Percentiles rank a stretch among this genome's conserved stretches.
phyloP scores from a whole-genome alignment of 768 basidiomycete genomes.

The Sistotremastrum niveocremeum region DNA sequence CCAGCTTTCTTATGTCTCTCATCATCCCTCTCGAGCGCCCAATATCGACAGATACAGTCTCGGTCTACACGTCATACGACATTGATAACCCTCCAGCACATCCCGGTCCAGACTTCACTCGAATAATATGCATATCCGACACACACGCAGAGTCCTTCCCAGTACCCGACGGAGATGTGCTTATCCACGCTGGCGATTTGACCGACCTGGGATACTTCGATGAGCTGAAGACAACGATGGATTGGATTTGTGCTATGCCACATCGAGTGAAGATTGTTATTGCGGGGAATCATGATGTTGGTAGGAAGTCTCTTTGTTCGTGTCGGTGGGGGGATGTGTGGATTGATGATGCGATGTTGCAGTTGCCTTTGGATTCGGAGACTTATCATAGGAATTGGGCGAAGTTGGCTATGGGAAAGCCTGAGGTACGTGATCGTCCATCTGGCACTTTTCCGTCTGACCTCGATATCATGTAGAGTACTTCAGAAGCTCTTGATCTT shows the following conservation, averaged over 20 bases:
- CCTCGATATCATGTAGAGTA: neutral
- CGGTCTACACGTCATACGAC: no score
- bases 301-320: no score
- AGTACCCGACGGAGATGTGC: conserved; percentile 5
- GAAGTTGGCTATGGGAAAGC: neutral
- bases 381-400: conserved; percentile 2
- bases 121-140: conserved; percentile 4
- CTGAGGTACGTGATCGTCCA: conserved; percentile 1
- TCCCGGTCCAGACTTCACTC: no score
- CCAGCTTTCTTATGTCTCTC: no score
- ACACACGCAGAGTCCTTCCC: conserved; percentile 1
- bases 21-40: no score
- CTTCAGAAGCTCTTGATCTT: neutral
- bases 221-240: conserved; percentile 2
- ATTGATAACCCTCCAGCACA: no score
- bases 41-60: no score
- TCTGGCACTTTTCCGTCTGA: neutral
- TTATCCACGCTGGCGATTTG: conserved; percentile 2
- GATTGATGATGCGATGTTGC: neutral
- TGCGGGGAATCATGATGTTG: conserved; percentile 1
- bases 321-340: no score
- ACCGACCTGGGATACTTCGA: neutral
- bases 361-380: conserved; percentile 1
- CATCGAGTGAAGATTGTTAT: conserved; percentile 2
- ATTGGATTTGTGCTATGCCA: conserved; percentile 2